A percentile compares a stretch with the other conserved stretches of the same genome.
These are phyloP conservation scores for Termitomyces sp. DNA, from an alignment of 768 basidiomycete genomes.

Conservation along the genomic window DNA sequence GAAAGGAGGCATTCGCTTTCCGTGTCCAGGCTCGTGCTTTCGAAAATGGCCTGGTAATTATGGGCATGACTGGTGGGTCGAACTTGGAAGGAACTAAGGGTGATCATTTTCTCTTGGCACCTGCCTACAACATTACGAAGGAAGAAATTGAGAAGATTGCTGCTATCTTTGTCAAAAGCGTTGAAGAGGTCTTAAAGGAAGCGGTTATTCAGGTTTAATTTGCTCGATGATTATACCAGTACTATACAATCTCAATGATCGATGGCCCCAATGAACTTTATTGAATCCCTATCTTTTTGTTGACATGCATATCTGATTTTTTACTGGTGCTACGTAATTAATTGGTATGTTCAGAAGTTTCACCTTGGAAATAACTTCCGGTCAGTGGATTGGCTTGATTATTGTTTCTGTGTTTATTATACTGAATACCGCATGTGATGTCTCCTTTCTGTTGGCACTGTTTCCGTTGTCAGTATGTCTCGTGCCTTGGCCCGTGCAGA, in stretches of 20 bases:
- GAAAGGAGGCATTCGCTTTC: slow-evolving; percentile 57
- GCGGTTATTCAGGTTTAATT: slow-evolving; percentile 15
- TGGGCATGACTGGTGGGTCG: slow-evolving; percentile 72
- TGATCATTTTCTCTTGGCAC: slow-evolving; percentile 68
- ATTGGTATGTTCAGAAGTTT: too few species aligned
- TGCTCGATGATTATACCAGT: neutral
- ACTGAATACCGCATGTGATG: too few species aligned
- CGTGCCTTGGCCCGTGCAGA: too few species aligned
- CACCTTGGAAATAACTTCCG: neutral
- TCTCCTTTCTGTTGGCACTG: too few species aligned
- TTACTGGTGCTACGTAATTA: too few species aligned
- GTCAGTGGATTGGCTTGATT: neutral
- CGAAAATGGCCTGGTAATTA: slow-evolving; percentile 62
- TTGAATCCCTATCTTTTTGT: too few species aligned
- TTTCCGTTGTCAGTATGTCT: too few species aligned
- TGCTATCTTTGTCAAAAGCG: slow-evolving; percentile 57
- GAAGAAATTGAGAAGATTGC: slow-evolving; percentile 70
- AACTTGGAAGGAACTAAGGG: slow-evolving; percentile 70
- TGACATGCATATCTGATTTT: too few species aligned
- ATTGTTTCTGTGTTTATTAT: neutral
- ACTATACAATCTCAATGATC: too few species aligned
- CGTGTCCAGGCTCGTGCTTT: slow-evolving; percentile 68
- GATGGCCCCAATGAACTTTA: neutral
- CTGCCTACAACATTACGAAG: slow-evolving; percentile 74
- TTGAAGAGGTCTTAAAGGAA: slow-evolving; percentile 59